Evolutionary conservation across 2,329 filamentous ascomycete genomes (phyloP), one percentile per base, ranked within the genome.

Genomic region (Xylaria sp.): DNA sequence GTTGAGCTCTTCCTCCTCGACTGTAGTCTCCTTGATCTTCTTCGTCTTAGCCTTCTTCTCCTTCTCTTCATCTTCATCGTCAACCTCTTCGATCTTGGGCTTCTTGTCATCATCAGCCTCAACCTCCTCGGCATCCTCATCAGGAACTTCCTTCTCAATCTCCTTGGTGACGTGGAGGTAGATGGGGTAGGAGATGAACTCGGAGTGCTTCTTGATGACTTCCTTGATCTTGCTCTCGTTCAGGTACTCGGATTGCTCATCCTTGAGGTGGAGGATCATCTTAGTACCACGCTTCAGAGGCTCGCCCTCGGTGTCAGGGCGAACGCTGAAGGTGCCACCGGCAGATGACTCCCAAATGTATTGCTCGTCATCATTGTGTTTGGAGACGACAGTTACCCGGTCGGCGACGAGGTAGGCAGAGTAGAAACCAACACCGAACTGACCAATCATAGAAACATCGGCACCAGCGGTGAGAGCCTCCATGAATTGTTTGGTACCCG

Each of bases 381-480:
- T 99, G 80, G 96, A 98, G 84, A 97, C 81, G 82, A 99, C 94
- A 76, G 91, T 94, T 78, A 99, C 96, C 79, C 90, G 91, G 89
- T 99, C 96, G 83, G 96, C 96, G 77, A 99, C 96, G 70, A 99
- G 94, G 90, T 99, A 99, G 81, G 96, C 96, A 72, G 96, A 98
- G 91, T 99, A 99, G 93, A 99, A 99, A 92, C 96, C 96, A 80
- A 99, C 96, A 97, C 96, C 96, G 84, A 99, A 99, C 88, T 99
- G 96, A 81, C 96, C 96, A 83, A 99, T 99, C 96, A 99, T 98
- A 86, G 96, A 98, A 77, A 99, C 96, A 85, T 99, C 96, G 82
- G 96, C 96, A 88, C 96, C 96, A 76, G 96, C 96, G 78, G 94
- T 95, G 78, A 99, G 90, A 74, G 96, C 96, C 90, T 99, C 96